A percentile compares a stretch with the other conserved stretches of the same genome.
These are phyloP conservation scores for Protomyces arabidopsidicola DNA, from an alignment of 1,139 yeast species.

Conservation along the genomic window DNA sequence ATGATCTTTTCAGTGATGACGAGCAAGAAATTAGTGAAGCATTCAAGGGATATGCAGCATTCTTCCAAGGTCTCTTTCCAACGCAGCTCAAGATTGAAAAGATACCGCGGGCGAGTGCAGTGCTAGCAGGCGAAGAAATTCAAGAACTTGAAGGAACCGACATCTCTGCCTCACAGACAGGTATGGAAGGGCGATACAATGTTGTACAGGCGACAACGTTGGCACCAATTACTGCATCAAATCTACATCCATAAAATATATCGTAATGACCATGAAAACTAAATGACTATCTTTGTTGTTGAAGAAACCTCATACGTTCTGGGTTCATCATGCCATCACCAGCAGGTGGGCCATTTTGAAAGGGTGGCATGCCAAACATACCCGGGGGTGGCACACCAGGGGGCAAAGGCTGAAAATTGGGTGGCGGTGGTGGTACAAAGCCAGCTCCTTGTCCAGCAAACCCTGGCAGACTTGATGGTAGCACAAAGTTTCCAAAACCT, in stretches of 20 bases:
- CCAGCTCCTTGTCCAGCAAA: not conserved
- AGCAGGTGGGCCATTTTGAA: not conserved
- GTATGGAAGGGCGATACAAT: too few species aligned
- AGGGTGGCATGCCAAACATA: not conserved
- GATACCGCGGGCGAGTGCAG: not conserved
- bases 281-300: not conserved
- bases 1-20: not conserved
- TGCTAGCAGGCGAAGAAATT: not conserved
- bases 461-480: not conserved
- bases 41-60: not conserved
- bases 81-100: not conserved
- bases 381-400: not conserved
- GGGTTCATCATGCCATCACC: not conserved
- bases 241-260: too few species aligned
- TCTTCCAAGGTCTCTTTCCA: not conserved
- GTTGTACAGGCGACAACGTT: too few species aligned
- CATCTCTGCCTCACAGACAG: too few species aligned
- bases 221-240: too few species aligned
- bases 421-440: not conserved
- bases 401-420: not conserved
- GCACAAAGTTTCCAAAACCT: constrained; percentile 7
- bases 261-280: too few species aligned
- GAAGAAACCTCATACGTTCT: constrained; percentile 2
- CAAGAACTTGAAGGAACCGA: not conserved
- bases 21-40: not conserved